Conservation (phyloP, 345 rosid species). For the Gossypioides kirkii region DNA sequence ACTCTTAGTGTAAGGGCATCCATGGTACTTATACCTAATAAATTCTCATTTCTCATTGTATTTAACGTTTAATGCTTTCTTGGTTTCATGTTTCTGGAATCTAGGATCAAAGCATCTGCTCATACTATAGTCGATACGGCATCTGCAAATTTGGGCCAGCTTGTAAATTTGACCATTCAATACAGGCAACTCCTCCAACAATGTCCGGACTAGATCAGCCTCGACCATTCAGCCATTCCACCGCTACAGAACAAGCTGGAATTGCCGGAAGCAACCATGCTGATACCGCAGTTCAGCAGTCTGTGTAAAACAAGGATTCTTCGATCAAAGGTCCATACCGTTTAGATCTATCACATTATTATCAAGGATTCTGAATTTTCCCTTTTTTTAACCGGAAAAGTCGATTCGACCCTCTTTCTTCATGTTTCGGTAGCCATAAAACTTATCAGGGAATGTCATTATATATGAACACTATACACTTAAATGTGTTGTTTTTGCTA, state of each 20-base stretch:
- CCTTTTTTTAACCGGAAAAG: conserved; percentile 9
- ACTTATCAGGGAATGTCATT: conserved; percentile 30
- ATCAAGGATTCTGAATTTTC: conserved; percentile 17
- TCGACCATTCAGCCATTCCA: conserved; percentile 20
- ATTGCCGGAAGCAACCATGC: conserved; percentile 22
- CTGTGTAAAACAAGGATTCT: conserved; percentile 25
- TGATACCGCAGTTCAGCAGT: conserved; percentile 28
- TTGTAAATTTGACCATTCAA: conserved; percentile 71
- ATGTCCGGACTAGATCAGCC: conserved; percentile 27
- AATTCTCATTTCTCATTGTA: neutral
- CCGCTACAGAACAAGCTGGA: conserved; percentile 21
- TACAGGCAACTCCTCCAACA: conserved; percentile 30
- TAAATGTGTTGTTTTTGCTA: conserved; percentile 9
- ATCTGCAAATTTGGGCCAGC: conserved; percentile 96
- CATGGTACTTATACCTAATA: too few relatives aligned
- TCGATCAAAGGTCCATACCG: conserved; percentile 12
- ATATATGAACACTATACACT: neutral
- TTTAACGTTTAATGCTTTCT: neutral
- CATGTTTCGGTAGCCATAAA: conserved; percentile 25
- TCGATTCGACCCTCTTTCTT: conserved; percentile 11
- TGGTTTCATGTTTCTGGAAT: conserved; percentile 1
- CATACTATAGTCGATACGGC: conserved; percentile 86
- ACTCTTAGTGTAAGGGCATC: too few relatives aligned
- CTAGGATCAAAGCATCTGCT: conserved; percentile 73
- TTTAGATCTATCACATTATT: conserved; percentile 16